Percentiles rank a stretch among this genome's conserved stretches.
Conservation (phyloP, 768 basidiomycete genomes). For the Pisolithus tinctorius region DNA sequence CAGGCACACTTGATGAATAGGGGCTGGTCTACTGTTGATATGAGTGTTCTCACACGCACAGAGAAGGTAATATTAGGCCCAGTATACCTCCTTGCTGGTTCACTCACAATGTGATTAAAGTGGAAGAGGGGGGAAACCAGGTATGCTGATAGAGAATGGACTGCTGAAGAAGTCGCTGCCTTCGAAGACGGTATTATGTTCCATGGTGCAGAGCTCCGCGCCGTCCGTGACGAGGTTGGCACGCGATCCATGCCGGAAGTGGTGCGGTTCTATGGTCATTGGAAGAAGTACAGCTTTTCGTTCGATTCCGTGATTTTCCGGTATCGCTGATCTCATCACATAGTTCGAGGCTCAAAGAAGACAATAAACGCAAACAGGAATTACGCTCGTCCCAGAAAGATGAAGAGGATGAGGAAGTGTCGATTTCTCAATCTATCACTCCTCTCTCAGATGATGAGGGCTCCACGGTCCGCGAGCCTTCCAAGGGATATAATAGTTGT, state of each 20-base stretch:
- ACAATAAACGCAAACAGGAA: constrained; percentile 46
- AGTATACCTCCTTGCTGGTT: background rate
- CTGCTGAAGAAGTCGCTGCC: constrained; percentile 55
- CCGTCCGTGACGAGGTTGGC: constrained; percentile 67
- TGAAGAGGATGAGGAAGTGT: constrained; percentile 14
- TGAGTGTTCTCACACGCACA: constrained; percentile 47
- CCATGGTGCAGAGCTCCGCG: constrained; percentile 77
- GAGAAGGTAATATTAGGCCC: constrained; percentile 54
- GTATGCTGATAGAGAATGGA: constrained; percentile 69
- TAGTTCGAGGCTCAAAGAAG: constrained; percentile 65
- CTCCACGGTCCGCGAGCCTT: constrained; percentile 57
- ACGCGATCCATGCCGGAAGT: constrained; percentile 68
- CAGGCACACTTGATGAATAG: constrained; percentile 54
- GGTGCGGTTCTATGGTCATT: constrained; percentile 77
- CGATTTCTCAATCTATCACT: constrained; percentile 28
- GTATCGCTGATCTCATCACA: constrained; percentile 5
- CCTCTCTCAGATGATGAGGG: constrained; percentile 61
- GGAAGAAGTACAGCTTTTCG: constrained; percentile 61
- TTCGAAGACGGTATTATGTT: constrained; percentile 70
- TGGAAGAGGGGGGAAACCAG: constrained; percentile 67
- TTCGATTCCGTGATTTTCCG: constrained; percentile 1
- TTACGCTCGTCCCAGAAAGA: constrained; percentile 27
- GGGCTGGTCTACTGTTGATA: constrained; percentile 55
- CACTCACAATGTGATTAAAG: constrained; percentile 28
- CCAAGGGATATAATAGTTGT: constrained; percentile 54